A percentile compares a stretch with the other conserved stretches of the same genome.
These are phyloP conservation scores for Hortaea sp. DNA, from an alignment of 2,329 filamentous ascomycete species.

Conservation along the genomic window DNA sequence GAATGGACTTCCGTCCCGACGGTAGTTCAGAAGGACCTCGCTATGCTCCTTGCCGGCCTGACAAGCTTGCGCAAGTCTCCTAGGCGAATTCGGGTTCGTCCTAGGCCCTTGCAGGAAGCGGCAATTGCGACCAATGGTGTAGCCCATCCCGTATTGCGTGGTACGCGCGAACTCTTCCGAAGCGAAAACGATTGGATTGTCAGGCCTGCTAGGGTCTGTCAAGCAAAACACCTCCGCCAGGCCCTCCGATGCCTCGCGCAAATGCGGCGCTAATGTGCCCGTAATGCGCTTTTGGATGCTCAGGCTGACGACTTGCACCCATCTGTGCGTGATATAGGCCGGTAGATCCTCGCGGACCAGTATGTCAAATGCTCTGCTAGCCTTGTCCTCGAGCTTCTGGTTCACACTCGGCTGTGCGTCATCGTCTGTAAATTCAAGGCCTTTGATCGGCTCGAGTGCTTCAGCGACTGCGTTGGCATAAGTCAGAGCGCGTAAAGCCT, in stretches of 20 bases:
- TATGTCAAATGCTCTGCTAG: slow-evolving; percentile 53
- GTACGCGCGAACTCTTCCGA: slow-evolving; percentile 67
- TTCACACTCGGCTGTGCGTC: slow-evolving; percentile 47
- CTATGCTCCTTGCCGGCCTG: slow-evolving; percentile 57
- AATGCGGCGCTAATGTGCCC: slow-evolving; percentile 53
- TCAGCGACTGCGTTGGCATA: slow-evolving; percentile 61
- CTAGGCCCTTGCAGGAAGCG: slow-evolving; percentile 68
- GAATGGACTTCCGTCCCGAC: slow-evolving; percentile 66
- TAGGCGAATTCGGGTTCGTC: slow-evolving; percentile 54
- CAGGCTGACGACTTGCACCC: slow-evolving; percentile 58
- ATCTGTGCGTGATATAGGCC: slow-evolving; percentile 60
- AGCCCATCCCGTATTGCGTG: slow-evolving; percentile 64
- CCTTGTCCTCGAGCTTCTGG: slow-evolving; percentile 50
- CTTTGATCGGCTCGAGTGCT: slow-evolving; percentile 47
- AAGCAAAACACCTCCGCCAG: slow-evolving; percentile 69
- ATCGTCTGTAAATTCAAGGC: slow-evolving; percentile 45
- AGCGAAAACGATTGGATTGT: slow-evolving; percentile 69
- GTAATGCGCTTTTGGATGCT: slow-evolving; percentile 60
- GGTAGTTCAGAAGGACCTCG: slow-evolving; percentile 65
- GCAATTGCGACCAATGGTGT: slow-evolving; percentile 66
- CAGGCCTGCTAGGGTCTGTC: slow-evolving; percentile 60
- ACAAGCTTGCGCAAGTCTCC: slow-evolving; percentile 52
- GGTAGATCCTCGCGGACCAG: slow-evolving; percentile 60
- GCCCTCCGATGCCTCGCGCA: slow-evolving; percentile 62
- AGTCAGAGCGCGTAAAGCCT: slow-evolving; percentile 59